Base-by-base conservation (phyloP, 2,329 filamentous ascomycete genomes). In the Coccinonectria pachysandricola region DNA sequence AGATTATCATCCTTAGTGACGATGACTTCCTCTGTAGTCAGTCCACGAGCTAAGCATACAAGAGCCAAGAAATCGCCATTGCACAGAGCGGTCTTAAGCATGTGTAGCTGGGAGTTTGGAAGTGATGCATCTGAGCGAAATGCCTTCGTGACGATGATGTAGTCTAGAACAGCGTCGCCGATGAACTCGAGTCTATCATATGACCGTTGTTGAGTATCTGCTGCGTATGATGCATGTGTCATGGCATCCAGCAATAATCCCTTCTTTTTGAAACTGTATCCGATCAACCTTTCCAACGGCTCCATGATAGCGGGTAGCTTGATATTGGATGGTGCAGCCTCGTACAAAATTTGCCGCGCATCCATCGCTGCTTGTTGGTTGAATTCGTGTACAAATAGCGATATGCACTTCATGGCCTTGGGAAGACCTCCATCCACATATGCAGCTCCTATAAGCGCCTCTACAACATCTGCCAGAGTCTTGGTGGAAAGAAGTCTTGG, bases 111-210 rank as follows among this genome's bases (percentile, higher is more conserved):
- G 3, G 63, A 46, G 24, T 69, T 59, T 0, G 54, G 30, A 1
- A 73, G 46, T 3, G 64, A 56, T 0, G 57, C 55, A 2, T 48
- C 38, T 8, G 51, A 38, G 3, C 48, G 44, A 49, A 71, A 80
- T 5, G 88, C 56, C n/a, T 57, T 62, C 0, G 57, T 60, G 6
- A 83, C 74, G 24, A 95, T 60, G 29, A 94, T 60, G 40, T 75
- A 69, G 52, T 96, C 88, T 0, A 96, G 70, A 3, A 95, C 62
- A 0, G 85, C 72, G 42, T 96, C 88, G 1, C 88, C 88, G 0
- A 95, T 59, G 43, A 91, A 94, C 46, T 95, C 88, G 1, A 95
- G 67, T 0, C 86, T 71, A 39, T 95, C 81, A 8, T 74, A 65
- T 0, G 57, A 56, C 23, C 46, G 41, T 9, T 37, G 34, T 2